Percentiles rank a stretch among this genome's conserved stretches.
Conservation (phyloP, 2,329 filamentous ascomycete species). For the Metarhizium sp. region DNA sequence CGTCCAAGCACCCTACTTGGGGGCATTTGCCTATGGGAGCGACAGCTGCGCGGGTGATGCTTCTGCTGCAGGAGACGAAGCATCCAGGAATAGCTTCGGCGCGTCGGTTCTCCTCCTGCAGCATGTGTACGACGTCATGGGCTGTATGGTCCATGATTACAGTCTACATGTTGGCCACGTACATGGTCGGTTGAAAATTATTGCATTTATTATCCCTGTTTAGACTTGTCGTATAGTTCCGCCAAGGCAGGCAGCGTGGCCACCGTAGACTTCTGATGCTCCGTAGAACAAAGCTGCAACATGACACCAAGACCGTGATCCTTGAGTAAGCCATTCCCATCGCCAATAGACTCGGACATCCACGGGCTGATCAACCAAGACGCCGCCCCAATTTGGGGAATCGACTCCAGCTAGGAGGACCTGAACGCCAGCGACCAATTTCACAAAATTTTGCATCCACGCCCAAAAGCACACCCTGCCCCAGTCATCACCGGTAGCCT, state of each 20-base stretch:
- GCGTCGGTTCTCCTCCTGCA: too few relatives aligned
- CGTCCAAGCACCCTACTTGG: too few relatives aligned
- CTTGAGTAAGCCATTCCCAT: background rate
- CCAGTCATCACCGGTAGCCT: slow-evolving; percentile 19
- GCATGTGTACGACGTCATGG: background rate
- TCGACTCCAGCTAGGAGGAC: background rate
- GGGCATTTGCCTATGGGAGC: too few relatives aligned
- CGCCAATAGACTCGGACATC: background rate
- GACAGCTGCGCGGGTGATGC: too few relatives aligned
- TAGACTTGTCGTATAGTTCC: too few relatives aligned
- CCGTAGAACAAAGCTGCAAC: background rate
- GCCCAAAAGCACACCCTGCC: background rate
- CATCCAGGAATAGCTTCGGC: too few relatives aligned
- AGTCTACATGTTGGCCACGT: too few relatives aligned
- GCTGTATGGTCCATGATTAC: background rate
- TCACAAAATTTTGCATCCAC: background rate
- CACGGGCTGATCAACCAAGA: background rate
- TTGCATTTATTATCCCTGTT: too few relatives aligned
- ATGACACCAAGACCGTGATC: background rate
- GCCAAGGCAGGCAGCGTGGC: too few relatives aligned
- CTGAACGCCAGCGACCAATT: background rate
- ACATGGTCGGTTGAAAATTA: too few relatives aligned
- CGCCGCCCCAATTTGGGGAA: background rate
- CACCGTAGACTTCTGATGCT: too few relatives aligned
- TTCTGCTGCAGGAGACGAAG: too few relatives aligned